Evolutionary conservation across 352 stramenopile genomes (phyloP), one percentile per base, ranked within the genome.

Genomic region (Phytophthora sp.): DNA sequence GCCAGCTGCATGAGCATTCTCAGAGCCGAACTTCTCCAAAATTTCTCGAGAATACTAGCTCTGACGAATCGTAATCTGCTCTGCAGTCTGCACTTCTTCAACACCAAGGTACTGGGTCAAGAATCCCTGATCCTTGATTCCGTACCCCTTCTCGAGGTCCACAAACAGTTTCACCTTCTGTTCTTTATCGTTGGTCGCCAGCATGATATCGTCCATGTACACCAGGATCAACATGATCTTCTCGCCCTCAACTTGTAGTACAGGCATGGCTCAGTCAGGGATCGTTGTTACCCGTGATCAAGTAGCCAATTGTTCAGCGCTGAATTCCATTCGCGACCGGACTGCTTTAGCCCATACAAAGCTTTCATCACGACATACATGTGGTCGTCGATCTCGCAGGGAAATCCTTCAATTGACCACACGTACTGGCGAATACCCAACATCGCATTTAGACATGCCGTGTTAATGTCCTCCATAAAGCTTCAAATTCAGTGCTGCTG

Each of bases 291-390:
- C n/a, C n/a, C n/a, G n/a, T n/a, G n/a, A n/a, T n/a, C n/a, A n/a
- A 57, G 21, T 7, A 62, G 13, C 51, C 60, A 68, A 13, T 39
- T 3, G 23, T 62, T 57, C 13, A 68, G 27, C 27, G 53, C 60
- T 9, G 31, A 50, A 21, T 68, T 61, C 41, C 51, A 68, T 41
- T 68, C 60, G 12, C 26, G 29, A 7, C 44, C 51, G 18, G 51
- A 57, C 18, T 56, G n/a, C 9, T 23, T 36, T 16, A 69, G 33
- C 12, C 53, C 53, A 33, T 69, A 56, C 21, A 69, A 27, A 5
- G 39, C 41, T 7, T 57, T 56, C 16, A 33, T 6, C 3, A 64
- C 35, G 2, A 50, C 11, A 5, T 51, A 57, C 15, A 56, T 24
- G 4, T 46, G 8, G 1, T 39, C 29, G 31, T n/a, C n/a, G n/a